phyloP scores from a whole-genome alignment of 2,329 filamentous ascomycete genomes.

The Aquanectria penicillioides region DNA sequence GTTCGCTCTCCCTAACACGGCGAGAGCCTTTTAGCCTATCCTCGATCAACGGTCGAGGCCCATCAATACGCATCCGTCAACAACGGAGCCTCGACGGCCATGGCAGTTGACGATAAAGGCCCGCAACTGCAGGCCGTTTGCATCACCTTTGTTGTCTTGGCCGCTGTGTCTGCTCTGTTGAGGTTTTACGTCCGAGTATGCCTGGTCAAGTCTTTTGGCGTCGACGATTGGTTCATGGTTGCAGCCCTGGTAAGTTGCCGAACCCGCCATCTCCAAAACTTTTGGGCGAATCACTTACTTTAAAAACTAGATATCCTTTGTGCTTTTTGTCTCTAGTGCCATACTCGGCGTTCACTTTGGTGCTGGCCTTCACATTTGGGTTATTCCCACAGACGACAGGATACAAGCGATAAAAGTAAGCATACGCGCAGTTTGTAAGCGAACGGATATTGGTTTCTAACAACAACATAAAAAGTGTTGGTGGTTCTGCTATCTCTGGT shows the following conservation, averaged over 20 bases:
- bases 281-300: not conserved
- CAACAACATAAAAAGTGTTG: conserved; percentile 38
- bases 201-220: not conserved
- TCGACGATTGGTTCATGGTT: conserved; percentile 41
- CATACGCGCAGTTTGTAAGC: not conserved
- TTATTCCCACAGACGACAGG: conserved; percentile 42
- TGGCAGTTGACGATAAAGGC: conserved; percentile 45
- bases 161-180: too few relatives aligned
- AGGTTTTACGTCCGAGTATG: conserved; percentile 10
- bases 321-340: conserved; percentile 46
- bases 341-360: conserved; percentile 51
- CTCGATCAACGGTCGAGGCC: not conserved
- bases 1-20: too few relatives aligned
- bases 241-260: conserved; percentile 44
- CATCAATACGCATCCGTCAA: not conserved
- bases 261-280: not conserved
- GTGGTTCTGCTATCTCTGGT: conserved; percentile 53
- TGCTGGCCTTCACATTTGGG: conserved; percentile 50
- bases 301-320: conserved; percentile 45
- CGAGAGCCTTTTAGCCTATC: not conserved
- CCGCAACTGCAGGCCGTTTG: conserved; percentile 47
- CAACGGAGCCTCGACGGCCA: conserved; percentile 15
- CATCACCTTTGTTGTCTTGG: conserved; percentile 42
- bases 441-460: not conserved
- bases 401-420: conserved; percentile 48